Percentiles rank a stretch among this genome's conserved stretches.
These are phyloP conservation scores for Eimeria mitis DNA, from an alignment of 169 alveolate genomes.

Conservation along the genomic window DNA sequence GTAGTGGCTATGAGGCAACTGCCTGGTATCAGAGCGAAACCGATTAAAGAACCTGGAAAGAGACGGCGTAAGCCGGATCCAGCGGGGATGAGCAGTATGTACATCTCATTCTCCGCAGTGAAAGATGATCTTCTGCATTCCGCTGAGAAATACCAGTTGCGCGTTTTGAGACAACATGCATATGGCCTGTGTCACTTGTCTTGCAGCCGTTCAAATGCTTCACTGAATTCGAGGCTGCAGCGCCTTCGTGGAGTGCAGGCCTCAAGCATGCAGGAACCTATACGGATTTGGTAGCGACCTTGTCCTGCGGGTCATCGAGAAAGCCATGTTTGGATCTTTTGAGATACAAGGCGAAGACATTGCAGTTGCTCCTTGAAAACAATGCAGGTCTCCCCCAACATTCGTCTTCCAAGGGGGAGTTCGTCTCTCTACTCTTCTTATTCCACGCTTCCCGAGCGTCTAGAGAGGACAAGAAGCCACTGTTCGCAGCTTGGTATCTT, in stretches of 20 bases:
- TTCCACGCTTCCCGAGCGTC: constrained; percentile 16
- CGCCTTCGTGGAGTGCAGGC: constrained; percentile 41
- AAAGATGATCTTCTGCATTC: neutral
- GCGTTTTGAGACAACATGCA: no score
- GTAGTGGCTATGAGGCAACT: constrained; percentile 49
- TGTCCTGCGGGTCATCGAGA: constrained; percentile 34
- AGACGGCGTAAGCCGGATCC: constrained; percentile 16
- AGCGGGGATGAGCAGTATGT: constrained; percentile 31
- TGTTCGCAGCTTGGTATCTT: constrained; percentile 58
- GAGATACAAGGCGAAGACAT: constrained; percentile 37
- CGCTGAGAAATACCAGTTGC: no score
- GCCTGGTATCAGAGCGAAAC: constrained; percentile 52
- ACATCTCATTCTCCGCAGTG: constrained; percentile 45
- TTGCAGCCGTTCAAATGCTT: constrained; percentile 47
- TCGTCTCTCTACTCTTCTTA: neutral
- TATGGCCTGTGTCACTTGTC: neutral
- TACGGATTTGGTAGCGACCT: constrained; percentile 47
- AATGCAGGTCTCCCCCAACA: constrained; percentile 26
- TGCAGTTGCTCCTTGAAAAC: constrained; percentile 39
- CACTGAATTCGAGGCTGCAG: constrained; percentile 36
- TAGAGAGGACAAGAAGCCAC: constrained; percentile 39
- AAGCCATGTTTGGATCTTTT: constrained; percentile 7
- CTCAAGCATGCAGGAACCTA: constrained; percentile 36
- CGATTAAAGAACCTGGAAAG: constrained; percentile 15
- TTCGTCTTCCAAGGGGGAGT: constrained; percentile 24